Base-by-base conservation (phyloP, 139 green algal genomes). In the Eudorina sp. region DNA sequence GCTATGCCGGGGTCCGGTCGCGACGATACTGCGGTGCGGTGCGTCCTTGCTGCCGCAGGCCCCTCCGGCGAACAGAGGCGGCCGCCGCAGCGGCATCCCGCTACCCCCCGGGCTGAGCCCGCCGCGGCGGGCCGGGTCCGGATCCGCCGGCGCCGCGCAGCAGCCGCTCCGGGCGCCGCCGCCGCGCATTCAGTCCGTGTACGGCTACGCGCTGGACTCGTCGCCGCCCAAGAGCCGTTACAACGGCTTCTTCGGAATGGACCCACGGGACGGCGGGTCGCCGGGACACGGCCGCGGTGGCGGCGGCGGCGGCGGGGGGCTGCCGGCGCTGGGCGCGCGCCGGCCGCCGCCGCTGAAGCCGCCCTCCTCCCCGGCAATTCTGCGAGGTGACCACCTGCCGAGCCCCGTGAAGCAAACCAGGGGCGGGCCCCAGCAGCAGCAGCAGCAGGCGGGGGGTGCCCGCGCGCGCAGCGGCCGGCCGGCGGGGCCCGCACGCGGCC, bases 241-340 rank as follows among this genome's bases (percentile, higher is more conserved):
- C 60, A 86, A 86, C 80, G 38, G 43, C 62, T 86, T 86, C 34
- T 76, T 86, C 53, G 25, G 38, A 9, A 40, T 79, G 11, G 40
- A 79, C 40, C 40, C 55, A n/a, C 21, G 5, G n/a, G n/a, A 18
- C 62, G n/a, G 62, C n/a, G 8, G 4, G 4, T 41, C 29, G n/a
- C 43, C 14, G 16, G 74, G 76, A 13, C 31, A 25, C 76, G 51
- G 74, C 27, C 45, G 73, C 46, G 73, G 45, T 43, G 73, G 48
- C 48, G 48, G 38, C 6, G 76, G 53, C 73, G 45, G 73, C 5
- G 73, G 45, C n/a, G 14, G 45, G 23, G 73, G 21, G 14, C 19
- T 79, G 38, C 70, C 70, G 38, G 55, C 70, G 3, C 41, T 53
- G 40, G 70, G 46, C 46, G 46, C 74, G 16, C 74, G 46, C 3